Percentiles rank a stretch among this genome's conserved stretches.
Conservation (phyloP, 805 yeast genomes). For the Nakazawaea sp. region DNA sequence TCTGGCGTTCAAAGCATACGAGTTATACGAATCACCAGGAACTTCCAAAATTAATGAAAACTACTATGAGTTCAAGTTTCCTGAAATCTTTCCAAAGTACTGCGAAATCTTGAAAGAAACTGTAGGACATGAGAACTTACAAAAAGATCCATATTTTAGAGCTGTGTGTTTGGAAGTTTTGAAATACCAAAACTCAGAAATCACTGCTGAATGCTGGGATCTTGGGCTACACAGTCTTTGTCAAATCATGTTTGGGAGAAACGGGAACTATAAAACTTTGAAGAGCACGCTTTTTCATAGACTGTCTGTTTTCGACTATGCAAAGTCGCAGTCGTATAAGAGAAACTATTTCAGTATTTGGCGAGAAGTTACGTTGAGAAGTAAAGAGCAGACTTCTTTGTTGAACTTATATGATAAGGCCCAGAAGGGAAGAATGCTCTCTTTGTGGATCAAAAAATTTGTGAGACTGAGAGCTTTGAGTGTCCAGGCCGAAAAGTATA, state of each 20-base stretch:
- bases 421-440: conserved; percentile 1
- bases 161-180: conserved; percentile 15
- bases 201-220: conserved; percentile 14
- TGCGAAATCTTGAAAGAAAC: conserved; percentile 14
- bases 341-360: conserved; percentile 13
- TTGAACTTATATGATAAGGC: conserved; percentile 1
- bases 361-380: conserved; percentile 7
- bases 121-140: conserved; percentile 7
- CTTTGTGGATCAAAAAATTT: conserved; percentile 11
- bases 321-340: conserved; percentile 11
- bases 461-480: conserved; percentile 5
- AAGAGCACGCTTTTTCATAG: conserved; percentile 7
- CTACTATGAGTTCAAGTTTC: conserved; percentile 16
- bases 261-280: conserved; percentile 13
- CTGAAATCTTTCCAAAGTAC: conserved; percentile 18
- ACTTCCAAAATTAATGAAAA: neutral
- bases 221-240: conserved; percentile 13
- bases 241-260: conserved; percentile 12
- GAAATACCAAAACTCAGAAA: conserved; percentile 13
- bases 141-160: conserved; percentile 17
- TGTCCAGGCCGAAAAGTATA: neutral
- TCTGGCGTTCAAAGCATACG: conserved; percentile 6
- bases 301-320: conserved; percentile 14
- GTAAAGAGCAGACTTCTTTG: conserved; percentile 6
- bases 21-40: conserved; percentile 3